These are phyloP conservation scores for Boletus reticuloceps DNA, from an alignment of 768 basidiomycete species.

Conservation along the genomic window DNA sequence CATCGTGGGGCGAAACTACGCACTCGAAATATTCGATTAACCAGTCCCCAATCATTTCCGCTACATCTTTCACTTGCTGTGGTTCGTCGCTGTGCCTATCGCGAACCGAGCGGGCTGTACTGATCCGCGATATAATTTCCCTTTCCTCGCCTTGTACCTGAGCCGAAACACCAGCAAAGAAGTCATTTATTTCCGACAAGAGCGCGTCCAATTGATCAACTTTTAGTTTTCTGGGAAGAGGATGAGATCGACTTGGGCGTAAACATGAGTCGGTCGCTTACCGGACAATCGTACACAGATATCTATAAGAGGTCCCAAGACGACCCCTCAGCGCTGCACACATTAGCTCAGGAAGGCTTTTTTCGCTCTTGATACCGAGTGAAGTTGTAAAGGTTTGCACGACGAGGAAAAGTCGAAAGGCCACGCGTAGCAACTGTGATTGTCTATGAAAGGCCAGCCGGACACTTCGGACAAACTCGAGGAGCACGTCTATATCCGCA, in stretches of 20 bases:
- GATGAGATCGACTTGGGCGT: slow-evolving; percentile 13
- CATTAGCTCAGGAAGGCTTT: slow-evolving; percentile 40
- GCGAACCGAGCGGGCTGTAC: slow-evolving; percentile 17
- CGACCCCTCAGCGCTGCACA: slow-evolving; percentile 44
- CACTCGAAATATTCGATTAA: slow-evolving; percentile 50
- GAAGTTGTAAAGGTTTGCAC: slow-evolving; percentile 44
- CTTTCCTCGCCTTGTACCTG: slow-evolving; percentile 35
- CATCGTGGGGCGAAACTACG: slow-evolving; percentile 10
- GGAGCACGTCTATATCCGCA: slow-evolving; percentile 28
- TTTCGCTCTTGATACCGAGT: slow-evolving; percentile 41
- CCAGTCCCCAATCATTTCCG: slow-evolving; percentile 44
- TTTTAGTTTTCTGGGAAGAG: slow-evolving; percentile 40
- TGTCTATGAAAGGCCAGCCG: slow-evolving; percentile 35
- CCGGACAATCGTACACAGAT: slow-evolving; percentile 48
- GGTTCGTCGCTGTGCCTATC: slow-evolving; percentile 17
- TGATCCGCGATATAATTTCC: slow-evolving; percentile 26
- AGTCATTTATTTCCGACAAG: slow-evolving; percentile 39
- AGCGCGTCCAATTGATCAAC: slow-evolving; percentile 34
- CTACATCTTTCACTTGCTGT: slow-evolving; percentile 18
- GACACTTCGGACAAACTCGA: slow-evolving; percentile 37
- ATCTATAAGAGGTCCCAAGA: slow-evolving; percentile 41
- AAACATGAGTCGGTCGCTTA: slow-evolving; percentile 26
- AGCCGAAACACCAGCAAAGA: slow-evolving; percentile 35
- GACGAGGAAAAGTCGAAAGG: slow-evolving; percentile 44
- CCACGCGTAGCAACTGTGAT: slow-evolving; percentile 40